A percentile compares a stretch with the other conserved stretches of the same genome.
phyloP scores from a whole-genome alignment of 2,329 filamentous ascomycete genomes.

The Aspergillus arachidicola region DNA sequence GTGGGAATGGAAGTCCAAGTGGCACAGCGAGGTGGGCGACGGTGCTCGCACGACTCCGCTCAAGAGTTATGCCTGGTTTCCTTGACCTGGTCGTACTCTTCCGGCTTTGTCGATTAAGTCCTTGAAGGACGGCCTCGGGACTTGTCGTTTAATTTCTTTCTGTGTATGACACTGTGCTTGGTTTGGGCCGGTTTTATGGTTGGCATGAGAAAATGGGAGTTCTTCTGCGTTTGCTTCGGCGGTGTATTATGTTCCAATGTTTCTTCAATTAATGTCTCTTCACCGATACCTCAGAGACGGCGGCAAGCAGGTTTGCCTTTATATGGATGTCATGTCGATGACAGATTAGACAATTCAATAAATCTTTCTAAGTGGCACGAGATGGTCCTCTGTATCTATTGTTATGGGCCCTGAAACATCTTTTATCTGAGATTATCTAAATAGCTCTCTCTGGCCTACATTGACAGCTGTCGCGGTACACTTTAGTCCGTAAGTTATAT shows the following conservation, averaged over 20 bases:
- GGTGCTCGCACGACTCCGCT: slow-evolving; percentile 39
- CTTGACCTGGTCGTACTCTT: slow-evolving; percentile 20
- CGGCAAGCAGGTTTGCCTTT: not conserved
- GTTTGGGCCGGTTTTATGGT: slow-evolving; percentile 22
- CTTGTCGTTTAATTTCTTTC: not conserved
- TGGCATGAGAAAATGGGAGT: slow-evolving; percentile 21
- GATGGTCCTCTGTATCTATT: not conserved
- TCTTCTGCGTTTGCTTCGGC: slow-evolving; percentile 10
- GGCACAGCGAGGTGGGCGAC: slow-evolving; percentile 69
- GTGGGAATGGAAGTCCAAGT: slow-evolving; percentile 70
- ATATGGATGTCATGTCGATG: not conserved
- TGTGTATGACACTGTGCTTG: slow-evolving; percentile 10
- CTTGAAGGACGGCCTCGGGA: not conserved
- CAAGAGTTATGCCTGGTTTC: slow-evolving; percentile 46
- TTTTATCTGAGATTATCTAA: too few species aligned
- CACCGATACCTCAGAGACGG: not conserved
- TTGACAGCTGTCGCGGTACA: not conserved
- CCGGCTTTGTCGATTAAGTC: not conserved
- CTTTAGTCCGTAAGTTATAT: not conserved
- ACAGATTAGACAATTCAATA: not conserved
- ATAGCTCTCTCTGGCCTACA: not conserved
- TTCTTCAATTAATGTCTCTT: slow-evolving; percentile 6
- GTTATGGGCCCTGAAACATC: not conserved
- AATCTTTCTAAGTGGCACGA: not conserved
- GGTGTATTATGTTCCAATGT: slow-evolving; percentile 3